Evolutionary conservation across 2,329 filamentous ascomycete species (phyloP), one percentile per base, ranked within the genome.

Genomic region (Xylaria hypoxylon): DNA sequence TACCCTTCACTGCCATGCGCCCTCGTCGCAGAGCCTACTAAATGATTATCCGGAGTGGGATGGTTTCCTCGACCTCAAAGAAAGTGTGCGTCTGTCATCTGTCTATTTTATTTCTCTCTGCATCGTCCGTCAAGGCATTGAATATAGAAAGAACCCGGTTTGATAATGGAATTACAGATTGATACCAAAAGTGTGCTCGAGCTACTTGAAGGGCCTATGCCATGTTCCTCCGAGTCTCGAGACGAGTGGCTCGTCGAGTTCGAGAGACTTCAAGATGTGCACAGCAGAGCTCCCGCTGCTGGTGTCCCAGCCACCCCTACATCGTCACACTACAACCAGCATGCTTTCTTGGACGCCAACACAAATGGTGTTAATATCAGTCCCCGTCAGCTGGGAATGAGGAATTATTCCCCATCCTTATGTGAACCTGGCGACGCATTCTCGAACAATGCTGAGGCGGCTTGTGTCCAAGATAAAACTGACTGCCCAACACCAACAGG

Each of bases 161-260:
- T 65, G 28, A 60, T 35, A 5, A 15, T 11, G 10, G 8, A n/a
- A 17, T 19, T 15, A 13, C 24, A 64, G 62, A 31, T 65, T 8
- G 48, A 65, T 26, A 44, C 56, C 6, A 26, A 55, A 19, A 60
- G 38, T n/a, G 44, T 57, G 15, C 57, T 65, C 33, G 56, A 44
- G 19, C 42, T 56, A 2, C 62, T 60, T 17, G 48, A 51, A 6
- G 33, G 4, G n/a, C 56, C 56, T 8, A 2, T 56, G 10, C 56
- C 50, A 24, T 60, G n/a, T 11, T 3, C 13, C 22, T 47, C 24
- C 13, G 63, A 62, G 52, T 28, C 57, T 10, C 28, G 17, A 4
- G 52, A 65, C 24, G 51, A 65, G 22, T 65, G 63, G 63, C 58
- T 62, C 24, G n/a, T 6, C 11, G 58, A 62, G 1, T 65, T 65